Evolutionary conservation across 768 basidiomycete species (phyloP).

Genomic region (Hemileccinum rubropunctum): DNA sequence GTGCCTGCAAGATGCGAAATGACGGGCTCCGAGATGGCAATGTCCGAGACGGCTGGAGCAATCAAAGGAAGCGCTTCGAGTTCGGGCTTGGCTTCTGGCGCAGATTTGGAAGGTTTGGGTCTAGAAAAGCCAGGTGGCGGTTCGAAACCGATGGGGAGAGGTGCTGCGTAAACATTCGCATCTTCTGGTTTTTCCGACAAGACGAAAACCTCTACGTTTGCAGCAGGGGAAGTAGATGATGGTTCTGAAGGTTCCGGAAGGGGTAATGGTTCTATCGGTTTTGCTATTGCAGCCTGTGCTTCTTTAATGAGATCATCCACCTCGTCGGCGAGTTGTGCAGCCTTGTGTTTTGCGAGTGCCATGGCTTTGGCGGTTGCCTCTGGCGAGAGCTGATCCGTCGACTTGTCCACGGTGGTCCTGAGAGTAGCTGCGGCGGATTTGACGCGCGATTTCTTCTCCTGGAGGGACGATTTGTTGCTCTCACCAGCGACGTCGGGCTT

Average conservation of each 20-base stretch:
- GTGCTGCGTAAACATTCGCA: slow-evolving; percentile 50
- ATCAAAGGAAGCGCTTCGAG: slow-evolving; percentile 64
- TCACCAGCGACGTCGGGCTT: slow-evolving; percentile 35
- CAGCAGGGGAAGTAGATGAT: slow-evolving; percentile 23
- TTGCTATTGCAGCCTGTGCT: slow-evolving; percentile 70
- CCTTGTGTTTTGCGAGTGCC: slow-evolving; percentile 43
- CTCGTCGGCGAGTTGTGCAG: slow-evolving; percentile 56
- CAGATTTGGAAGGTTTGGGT: slow-evolving; percentile 47
- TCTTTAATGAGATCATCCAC: slow-evolving; percentile 64
- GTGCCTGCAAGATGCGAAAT: slow-evolving; percentile 88
- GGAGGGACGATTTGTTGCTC: slow-evolving; percentile 35
- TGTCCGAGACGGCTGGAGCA: slow-evolving; percentile 73
- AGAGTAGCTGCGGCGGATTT: slow-evolving; percentile 42
- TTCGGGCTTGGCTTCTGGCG: neutral
- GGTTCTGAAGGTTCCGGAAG: slow-evolving; percentile 19
- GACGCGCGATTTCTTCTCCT: slow-evolving; percentile 44
- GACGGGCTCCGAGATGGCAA: slow-evolving; percentile 81
- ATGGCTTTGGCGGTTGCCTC: slow-evolving; percentile 35
- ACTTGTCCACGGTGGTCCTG: slow-evolving; percentile 48
- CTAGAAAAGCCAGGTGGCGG: slow-evolving; percentile 86
- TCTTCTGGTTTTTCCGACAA: slow-evolving; percentile 26
- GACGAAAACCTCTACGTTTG: slow-evolving; percentile 25
- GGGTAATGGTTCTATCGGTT: slow-evolving; percentile 28
- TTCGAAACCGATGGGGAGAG: slow-evolving; percentile 91
- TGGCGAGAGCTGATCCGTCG: slow-evolving; percentile 26